Conservation (phyloP, 2,329 filamentous ascomycete genomes). For the Monosporascus sp. region DNA sequence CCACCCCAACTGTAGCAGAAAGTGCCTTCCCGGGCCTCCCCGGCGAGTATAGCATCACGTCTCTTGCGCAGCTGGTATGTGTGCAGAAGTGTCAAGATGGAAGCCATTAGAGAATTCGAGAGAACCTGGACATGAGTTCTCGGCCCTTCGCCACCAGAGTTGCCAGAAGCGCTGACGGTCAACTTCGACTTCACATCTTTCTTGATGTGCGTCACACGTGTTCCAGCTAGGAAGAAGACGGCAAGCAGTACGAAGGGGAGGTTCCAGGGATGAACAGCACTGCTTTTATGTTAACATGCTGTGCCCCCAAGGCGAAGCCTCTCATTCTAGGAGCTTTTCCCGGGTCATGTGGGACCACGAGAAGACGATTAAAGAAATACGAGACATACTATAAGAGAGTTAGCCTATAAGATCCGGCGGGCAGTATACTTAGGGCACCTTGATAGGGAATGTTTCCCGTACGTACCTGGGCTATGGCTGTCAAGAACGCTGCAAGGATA, state of each 20-base stretch:
- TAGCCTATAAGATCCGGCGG: background rate
- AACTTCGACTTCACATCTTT: slow-evolving; percentile 77
- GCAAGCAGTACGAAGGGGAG: slow-evolving; percentile 80
- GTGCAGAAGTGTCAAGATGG: slow-evolving; percentile 55
- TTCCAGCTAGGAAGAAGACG: slow-evolving; percentile 84
- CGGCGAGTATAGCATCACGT: slow-evolving; percentile 31
- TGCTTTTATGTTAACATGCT: background rate
- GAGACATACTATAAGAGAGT: background rate
- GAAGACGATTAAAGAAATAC: background rate
- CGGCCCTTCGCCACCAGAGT: slow-evolving; percentile 71
- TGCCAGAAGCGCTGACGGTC: slow-evolving; percentile 71
- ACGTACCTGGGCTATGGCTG: slow-evolving; percentile 61
- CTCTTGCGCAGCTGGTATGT: slow-evolving; percentile 52
- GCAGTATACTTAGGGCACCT: background rate
- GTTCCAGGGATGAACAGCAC: slow-evolving; percentile 83
- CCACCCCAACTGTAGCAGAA: slow-evolving; percentile 57
- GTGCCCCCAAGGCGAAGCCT: background rate
- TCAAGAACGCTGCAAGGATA: slow-evolving; percentile 64
- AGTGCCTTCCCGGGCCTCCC: slow-evolving; percentile 26
- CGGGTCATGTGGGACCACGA: background rate
- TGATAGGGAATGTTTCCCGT: background rate
- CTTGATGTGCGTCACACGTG: slow-evolving; percentile 81
- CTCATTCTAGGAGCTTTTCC: no score
- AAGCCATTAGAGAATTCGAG: slow-evolving; percentile 79
- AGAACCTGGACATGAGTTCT: slow-evolving; percentile 83